phyloP scores from a whole-genome alignment of 306 rosid genomes.

The Medicago ruthenica region DNA sequence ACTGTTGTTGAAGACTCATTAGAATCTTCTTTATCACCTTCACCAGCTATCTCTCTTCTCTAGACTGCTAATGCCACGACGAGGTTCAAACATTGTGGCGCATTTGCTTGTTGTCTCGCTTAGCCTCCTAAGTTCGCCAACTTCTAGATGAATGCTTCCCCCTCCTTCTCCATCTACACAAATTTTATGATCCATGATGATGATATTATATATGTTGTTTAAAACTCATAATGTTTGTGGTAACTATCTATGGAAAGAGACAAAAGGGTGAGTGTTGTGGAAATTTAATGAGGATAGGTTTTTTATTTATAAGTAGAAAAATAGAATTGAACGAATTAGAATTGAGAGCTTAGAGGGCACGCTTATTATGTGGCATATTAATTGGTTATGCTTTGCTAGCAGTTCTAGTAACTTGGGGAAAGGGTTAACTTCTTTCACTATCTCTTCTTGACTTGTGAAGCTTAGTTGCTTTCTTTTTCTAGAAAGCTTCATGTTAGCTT shows the following conservation, averaged over 20 bases:
- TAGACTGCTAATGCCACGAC: constrained; percentile 31
- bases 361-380: constrained; percentile 47
- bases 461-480: constrained; percentile 29
- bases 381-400: constrained; percentile 34
- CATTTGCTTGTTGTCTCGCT: constrained; percentile 55
- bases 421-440: constrained; percentile 40
- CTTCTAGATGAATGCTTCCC: constrained; percentile 55
- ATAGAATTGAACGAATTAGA: constrained; percentile 12
- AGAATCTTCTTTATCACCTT: constrained; percentile 19
- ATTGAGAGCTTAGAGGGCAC: constrained; percentile 59
- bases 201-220: constrained; percentile 9
- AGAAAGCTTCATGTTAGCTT: constrained; percentile 27
- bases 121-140: constrained; percentile 51
- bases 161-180: constrained; percentile 49
- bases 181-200: constrained; percentile 54
- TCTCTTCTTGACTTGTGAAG: not conserved
- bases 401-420: constrained; percentile 42
- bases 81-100: constrained; percentile 66
- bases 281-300: constrained; percentile 7
- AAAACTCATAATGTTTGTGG: constrained; percentile 3
- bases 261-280: constrained; percentile 7
- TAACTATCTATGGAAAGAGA: not conserved
- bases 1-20: constrained; percentile 32
- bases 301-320: constrained; percentile 4
- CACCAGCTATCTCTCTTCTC: constrained; percentile 59